Evolutionary conservation across 805 yeast species (phyloP).

Genomic region (Lipomyces japonicus): DNA sequence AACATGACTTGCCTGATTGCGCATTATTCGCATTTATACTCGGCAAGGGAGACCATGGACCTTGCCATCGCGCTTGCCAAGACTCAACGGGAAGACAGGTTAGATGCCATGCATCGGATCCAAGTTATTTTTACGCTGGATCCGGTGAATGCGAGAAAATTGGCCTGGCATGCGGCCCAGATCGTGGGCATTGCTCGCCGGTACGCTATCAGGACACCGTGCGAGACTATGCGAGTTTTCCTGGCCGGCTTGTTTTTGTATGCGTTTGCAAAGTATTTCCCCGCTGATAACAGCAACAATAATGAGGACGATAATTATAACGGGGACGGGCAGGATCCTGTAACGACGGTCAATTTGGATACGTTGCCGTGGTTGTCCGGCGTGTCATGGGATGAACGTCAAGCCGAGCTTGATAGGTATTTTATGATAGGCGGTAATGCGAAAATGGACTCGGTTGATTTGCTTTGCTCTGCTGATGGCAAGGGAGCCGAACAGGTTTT

Average conservation of each 20-base stretch:
- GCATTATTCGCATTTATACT: constrained; percentile 24
- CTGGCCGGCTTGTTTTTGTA: constrained; percentile 29
- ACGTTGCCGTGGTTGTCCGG: constrained; percentile 12
- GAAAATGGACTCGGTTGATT: constrained; percentile 16
- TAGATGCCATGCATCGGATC: constrained; percentile 15
- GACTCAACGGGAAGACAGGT: constrained; percentile 8
- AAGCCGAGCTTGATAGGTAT: constrained; percentile 18
- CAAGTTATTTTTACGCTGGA: constrained; percentile 16
- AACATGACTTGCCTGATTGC: constrained; percentile 25
- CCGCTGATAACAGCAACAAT: background rate
- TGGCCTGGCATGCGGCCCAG: constrained; percentile 32
- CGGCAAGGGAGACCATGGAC: constrained; percentile 23
- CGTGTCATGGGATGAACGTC: background rate
- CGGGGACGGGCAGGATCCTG: no score
- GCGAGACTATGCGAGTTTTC: constrained; percentile 30
- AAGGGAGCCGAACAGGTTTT: constrained; percentile 9
- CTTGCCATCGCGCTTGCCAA: constrained; percentile 17
- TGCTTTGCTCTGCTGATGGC: constrained; percentile 17
- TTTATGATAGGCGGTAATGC: constrained; percentile 24
- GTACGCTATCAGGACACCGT: constrained; percentile 25
- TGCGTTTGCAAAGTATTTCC: constrained; percentile 26
- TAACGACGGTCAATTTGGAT: constrained; percentile 8
- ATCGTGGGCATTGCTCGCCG: constrained; percentile 24
- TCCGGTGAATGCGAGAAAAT: constrained; percentile 18
- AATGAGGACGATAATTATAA: constrained; percentile 2